A percentile compares a stretch with the other conserved stretches of the same genome.
Evolutionary conservation across 2,329 filamentous ascomycete species (phyloP).

Genomic region (Thielaviopsis populi): DNA sequence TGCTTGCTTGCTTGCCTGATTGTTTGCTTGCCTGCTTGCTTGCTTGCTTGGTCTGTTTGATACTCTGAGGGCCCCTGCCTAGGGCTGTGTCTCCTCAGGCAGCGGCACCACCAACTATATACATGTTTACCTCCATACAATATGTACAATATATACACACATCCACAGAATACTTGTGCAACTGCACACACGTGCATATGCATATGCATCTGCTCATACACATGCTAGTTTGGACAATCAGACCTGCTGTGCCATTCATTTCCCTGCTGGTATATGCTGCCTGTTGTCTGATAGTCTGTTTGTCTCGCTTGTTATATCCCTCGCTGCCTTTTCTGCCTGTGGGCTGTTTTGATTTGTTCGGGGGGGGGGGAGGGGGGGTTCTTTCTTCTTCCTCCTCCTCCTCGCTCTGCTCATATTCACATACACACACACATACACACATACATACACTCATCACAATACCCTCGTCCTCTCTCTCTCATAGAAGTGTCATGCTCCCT

Average conservation of each 20-base stretch:
- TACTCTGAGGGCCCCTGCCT: neutral
- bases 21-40: too few species aligned
- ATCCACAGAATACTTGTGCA: too few species aligned
- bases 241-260: neutral
- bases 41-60: too few species aligned
- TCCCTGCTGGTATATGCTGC: neutral
- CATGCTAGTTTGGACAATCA: neutral
- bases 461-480: too few species aligned
- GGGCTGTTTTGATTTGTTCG: too few species aligned
- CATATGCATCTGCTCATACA: slow-evolving; percentile 1
- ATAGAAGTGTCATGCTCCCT: too few species aligned
- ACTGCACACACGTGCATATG: neutral
- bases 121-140: neutral
- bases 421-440: too few species aligned
- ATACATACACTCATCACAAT: too few species aligned
- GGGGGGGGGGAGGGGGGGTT: too few species aligned
- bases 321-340: too few species aligned
- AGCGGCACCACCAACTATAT: neutral
- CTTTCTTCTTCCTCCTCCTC: neutral
- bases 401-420: neutral
- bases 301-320: neutral
- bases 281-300: neutral
- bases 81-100: neutral
- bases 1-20: too few species aligned
- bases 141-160: too few species aligned